phyloP scores from a whole-genome alignment of 148 eudicot genomes.

The Rhododendron ovatum region DNA sequence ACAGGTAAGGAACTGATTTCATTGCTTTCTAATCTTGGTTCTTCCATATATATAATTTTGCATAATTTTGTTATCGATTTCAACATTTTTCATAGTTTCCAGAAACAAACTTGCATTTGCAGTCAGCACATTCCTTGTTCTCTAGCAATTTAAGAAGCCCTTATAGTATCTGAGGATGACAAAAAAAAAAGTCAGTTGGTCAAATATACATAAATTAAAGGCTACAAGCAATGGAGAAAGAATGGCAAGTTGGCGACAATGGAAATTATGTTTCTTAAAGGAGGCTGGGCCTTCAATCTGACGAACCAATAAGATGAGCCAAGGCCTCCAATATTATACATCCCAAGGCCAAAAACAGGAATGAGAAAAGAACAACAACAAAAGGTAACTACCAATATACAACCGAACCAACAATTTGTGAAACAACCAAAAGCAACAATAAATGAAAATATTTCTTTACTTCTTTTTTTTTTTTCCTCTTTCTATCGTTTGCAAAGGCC shows the following conservation, averaged over 20 bases:
- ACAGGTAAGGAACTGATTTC: not conserved
- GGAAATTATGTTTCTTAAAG: not conserved
- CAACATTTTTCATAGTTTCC: not conserved
- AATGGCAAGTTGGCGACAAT: not conserved
- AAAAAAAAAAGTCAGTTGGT: not conserved
- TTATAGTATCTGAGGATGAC: conserved; percentile 63
- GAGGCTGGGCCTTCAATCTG: not conserved
- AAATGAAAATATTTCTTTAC: not conserved
- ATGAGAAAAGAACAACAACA: not conserved
- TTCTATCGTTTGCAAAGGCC: not conserved
- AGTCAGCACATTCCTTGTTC: conserved; percentile 94
- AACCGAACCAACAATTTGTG: not conserved
- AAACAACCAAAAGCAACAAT: too few species aligned
- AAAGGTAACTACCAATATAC: not conserved
- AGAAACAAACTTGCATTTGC: conserved; percentile 75
- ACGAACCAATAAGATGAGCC: not conserved
- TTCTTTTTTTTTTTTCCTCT: not conserved
- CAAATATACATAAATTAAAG: not conserved
- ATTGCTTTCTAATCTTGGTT: conserved; percentile 3
- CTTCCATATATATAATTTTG: not conserved
- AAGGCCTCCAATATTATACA: not conserved
- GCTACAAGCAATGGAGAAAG: not conserved
- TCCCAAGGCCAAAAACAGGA: not conserved
- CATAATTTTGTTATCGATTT: not conserved
- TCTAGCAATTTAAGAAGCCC: conserved; percentile 93